Evolutionary conservation across 2,329 filamentous ascomycete genomes (phyloP).

Genomic region (Fusarium brachygibbosum): DNA sequence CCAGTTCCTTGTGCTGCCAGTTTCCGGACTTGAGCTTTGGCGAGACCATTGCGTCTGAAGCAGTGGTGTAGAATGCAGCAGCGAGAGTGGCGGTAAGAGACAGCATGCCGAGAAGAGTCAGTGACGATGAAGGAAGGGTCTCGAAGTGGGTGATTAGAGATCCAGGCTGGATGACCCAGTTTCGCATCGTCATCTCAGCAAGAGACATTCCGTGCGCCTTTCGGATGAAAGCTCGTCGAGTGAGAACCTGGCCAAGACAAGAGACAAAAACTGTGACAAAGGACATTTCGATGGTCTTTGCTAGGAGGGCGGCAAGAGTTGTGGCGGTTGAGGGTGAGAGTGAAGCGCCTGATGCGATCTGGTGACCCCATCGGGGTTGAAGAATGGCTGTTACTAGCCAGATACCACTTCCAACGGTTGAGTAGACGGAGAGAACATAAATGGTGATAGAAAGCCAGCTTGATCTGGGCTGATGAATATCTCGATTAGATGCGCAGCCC

Average conservation of each 20-base stretch:
- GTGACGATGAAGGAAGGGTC: constrained; percentile 72
- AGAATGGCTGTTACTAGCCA: constrained; percentile 73
- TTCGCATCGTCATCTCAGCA: constrained; percentile 81
- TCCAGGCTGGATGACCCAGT: constrained; percentile 80
- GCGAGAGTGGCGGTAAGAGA: constrained; percentile 74
- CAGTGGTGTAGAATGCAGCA: constrained; percentile 81
- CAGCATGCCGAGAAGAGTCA: constrained; percentile 73
- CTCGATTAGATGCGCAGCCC: constrained; percentile 52
- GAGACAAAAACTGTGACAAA: constrained; percentile 84
- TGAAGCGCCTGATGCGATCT: constrained; percentile 66
- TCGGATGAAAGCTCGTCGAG: constrained; percentile 74
- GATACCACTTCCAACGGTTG: constrained; percentile 73
- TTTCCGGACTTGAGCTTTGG: constrained; percentile 75
- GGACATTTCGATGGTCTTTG: constrained; percentile 82
- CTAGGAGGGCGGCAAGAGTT: constrained; percentile 75
- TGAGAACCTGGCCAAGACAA: constrained; percentile 80
- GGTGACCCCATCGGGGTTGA: constrained; percentile 72
- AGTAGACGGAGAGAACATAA: constrained; percentile 69
- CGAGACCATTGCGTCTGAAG: constrained; percentile 79
- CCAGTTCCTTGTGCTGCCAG: constrained; percentile 63
- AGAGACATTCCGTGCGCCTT: constrained; percentile 75
- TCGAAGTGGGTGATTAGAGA: constrained; percentile 78
- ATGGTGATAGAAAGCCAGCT: constrained; percentile 66
- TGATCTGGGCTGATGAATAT: constrained; percentile 51
- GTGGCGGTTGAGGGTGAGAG: constrained; percentile 75